Percentiles rank a stretch among this genome's conserved stretches.
Evolutionary conservation across 2,329 filamentous ascomycete genomes (phyloP).

Genomic region (Boeremia exigua): DNA sequence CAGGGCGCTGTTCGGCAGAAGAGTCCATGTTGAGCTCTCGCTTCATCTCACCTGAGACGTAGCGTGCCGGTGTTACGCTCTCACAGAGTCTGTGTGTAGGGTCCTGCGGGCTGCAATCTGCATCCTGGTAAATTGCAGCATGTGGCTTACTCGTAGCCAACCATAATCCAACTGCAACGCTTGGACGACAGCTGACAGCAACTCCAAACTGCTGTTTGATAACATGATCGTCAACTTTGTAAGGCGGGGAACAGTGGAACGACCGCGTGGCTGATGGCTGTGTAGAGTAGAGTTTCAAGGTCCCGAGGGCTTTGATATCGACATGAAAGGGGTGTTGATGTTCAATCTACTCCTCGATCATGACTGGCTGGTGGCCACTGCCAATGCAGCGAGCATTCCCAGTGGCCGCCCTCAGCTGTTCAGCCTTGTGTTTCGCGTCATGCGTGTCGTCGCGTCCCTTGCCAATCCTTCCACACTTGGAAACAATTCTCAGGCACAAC

Average conservation of each 20-base stretch:
- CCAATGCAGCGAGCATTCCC: constrained; percentile 4
- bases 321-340: constrained; percentile 8
- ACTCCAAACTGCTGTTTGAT: constrained; percentile 7
- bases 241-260: constrained; percentile 8
- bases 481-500: constrained; percentile 27
- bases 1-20: constrained; percentile 9
- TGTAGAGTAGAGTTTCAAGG: constrained; percentile 1
- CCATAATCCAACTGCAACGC: background rate
- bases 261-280: constrained; percentile 15
- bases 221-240: constrained; percentile 7
- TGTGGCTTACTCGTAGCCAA: constrained; percentile 6
- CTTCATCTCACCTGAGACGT: constrained; percentile 31
- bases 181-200: background rate
- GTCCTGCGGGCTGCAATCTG: constrained; percentile 18
- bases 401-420: constrained; percentile 9
- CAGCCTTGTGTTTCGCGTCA: constrained; percentile 34
- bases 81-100: constrained; percentile 12
- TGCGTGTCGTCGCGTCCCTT: constrained; percentile 34
- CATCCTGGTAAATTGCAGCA: constrained; percentile 4
- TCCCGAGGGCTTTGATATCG: constrained; percentile 6
- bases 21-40: constrained; percentile 7
- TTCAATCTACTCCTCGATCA: constrained; percentile 4
- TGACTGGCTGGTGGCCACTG: constrained; percentile 8
- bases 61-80: constrained; percentile 17
- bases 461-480: constrained; percentile 22